These are phyloP conservation scores for Vanilla planifolia DNA, from an alignment of 106 monocot species.

Conservation along the genomic window DNA sequence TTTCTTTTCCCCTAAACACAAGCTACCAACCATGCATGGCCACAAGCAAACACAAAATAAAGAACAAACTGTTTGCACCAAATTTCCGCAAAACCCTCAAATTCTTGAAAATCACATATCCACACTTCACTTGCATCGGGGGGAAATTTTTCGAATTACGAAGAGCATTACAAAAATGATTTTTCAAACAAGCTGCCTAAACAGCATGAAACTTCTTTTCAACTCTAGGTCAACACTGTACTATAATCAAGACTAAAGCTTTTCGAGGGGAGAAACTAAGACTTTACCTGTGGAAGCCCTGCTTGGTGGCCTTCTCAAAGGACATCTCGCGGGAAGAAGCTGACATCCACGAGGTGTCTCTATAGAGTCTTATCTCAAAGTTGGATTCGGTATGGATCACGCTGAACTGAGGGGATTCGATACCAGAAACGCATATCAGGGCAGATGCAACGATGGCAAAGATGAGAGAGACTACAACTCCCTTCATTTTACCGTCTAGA, in stretches of 20 bases:
- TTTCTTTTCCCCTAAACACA: too few relatives aligned
- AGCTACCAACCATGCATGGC: too few relatives aligned
- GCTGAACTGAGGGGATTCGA: constrained; percentile 65
- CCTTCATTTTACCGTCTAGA: not conserved
- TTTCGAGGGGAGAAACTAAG: not conserved
- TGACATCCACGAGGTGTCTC: constrained; percentile 66
- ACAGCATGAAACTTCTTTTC: not conserved
- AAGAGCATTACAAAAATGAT: not conserved
- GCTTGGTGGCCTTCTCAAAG: constrained; percentile 66
- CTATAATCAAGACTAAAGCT: not conserved
- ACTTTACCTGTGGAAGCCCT: constrained; percentile 65
- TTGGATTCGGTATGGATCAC: constrained; percentile 72
- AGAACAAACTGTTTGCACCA: too few relatives aligned
- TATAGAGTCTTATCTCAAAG: constrained; percentile 72
- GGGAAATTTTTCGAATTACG: not conserved
- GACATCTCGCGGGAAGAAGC: constrained; percentile 58
- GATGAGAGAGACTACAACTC: not conserved
- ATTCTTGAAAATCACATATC: not conserved
- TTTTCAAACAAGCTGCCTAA: not conserved
- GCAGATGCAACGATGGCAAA: constrained; percentile 1
- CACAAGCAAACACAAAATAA: too few relatives aligned
- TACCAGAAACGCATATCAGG: constrained; percentile 10
- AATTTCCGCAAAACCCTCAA: too few relatives aligned
- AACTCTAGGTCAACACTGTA: not conserved
- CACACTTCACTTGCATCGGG: not conserved